A percentile compares a stretch with the other conserved stretches of the same genome.
These are phyloP conservation scores for Pythium rishiriense DNA, from an alignment of 352 stramenopile species.

Conservation along the genomic window DNA sequence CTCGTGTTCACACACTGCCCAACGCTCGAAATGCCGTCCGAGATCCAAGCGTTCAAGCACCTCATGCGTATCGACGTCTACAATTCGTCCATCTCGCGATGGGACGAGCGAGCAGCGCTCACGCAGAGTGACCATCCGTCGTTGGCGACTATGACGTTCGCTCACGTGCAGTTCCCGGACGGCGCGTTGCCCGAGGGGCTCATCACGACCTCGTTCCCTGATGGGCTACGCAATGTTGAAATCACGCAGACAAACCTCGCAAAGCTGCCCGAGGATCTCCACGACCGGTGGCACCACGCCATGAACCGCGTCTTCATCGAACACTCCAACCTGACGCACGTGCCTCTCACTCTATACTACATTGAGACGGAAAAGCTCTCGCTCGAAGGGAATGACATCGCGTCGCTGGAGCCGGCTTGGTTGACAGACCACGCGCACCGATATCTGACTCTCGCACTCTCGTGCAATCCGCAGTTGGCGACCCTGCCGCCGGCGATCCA, in stretches of 20 bases:
- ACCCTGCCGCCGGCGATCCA: conserved; percentile 5
- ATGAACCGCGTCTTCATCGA: conserved; percentile 21
- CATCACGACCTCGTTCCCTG: conserved; percentile 9
- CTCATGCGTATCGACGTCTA: conserved; percentile 25
- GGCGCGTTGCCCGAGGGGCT: conserved; percentile 11
- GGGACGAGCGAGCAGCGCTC: conserved; percentile 12
- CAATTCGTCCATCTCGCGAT: conserved; percentile 19
- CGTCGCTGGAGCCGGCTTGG: conserved; percentile 4
- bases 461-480: conserved; percentile 13
- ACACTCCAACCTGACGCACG: conserved; percentile 9
- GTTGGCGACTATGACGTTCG: conserved; percentile 12
- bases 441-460: conserved; percentile 16
- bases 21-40: conserved; percentile 7
- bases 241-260: conserved; percentile 21
- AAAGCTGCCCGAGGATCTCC: conserved; percentile 17
- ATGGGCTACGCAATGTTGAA: conserved; percentile 18
- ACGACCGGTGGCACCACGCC: conserved; percentile 14
- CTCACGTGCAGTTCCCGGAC: conserved; percentile 7
- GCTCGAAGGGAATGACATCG: conserved; percentile 22
- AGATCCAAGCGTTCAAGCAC: conserved; percentile 11
- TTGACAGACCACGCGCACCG: conserved; percentile 5
- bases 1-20: conserved; percentile 25
- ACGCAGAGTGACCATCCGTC: conserved; percentile 8
- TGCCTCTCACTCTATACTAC: conserved; percentile 5
- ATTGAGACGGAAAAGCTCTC: conserved; percentile 19